Evolutionary conservation across 2,329 filamentous ascomycete species (phyloP).

Genomic region (Pyricularia sp.): DNA sequence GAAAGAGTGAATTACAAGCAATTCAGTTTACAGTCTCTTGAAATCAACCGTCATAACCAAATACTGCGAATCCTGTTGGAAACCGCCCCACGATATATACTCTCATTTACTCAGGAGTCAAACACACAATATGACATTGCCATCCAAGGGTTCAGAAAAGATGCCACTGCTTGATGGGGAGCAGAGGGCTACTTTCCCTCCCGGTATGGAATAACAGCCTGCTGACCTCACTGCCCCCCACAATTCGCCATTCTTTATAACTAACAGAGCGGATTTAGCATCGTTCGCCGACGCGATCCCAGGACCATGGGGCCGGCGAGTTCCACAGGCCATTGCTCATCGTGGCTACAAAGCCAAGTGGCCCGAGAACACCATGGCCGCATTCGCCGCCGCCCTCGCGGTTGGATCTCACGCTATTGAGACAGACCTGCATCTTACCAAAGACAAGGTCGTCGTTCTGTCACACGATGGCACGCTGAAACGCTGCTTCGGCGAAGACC

Average conservation of each 20-base stretch:
- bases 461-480: conserved; percentile 74
- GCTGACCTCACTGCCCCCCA: not conserved
- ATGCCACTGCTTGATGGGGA: conserved; percentile 2
- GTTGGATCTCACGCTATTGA: conserved; percentile 62
- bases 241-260: not conserved
- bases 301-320: conserved; percentile 10
- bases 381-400: conserved; percentile 25
- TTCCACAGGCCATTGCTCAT: conserved; percentile 70
- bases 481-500: conserved; percentile 70
- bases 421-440: conserved; percentile 77
- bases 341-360: conserved; percentile 67
- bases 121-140: conserved; percentile 1
- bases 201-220: not conserved
- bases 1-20: not conserved
- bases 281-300: conserved; percentile 4
- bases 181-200: conserved; percentile 2
- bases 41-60: not conserved
- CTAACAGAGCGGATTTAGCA: not conserved
- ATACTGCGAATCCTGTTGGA: not conserved
- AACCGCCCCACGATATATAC: not conserved
- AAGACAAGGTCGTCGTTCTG: conserved; percentile 75
- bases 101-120: not conserved
- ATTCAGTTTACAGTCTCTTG: not conserved
- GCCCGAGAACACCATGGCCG: conserved; percentile 76
- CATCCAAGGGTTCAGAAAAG: conserved; percentile 2